Evolutionary conservation across 306 rosid species (phyloP).

Genomic region (Vachellia collinsii): DNA sequence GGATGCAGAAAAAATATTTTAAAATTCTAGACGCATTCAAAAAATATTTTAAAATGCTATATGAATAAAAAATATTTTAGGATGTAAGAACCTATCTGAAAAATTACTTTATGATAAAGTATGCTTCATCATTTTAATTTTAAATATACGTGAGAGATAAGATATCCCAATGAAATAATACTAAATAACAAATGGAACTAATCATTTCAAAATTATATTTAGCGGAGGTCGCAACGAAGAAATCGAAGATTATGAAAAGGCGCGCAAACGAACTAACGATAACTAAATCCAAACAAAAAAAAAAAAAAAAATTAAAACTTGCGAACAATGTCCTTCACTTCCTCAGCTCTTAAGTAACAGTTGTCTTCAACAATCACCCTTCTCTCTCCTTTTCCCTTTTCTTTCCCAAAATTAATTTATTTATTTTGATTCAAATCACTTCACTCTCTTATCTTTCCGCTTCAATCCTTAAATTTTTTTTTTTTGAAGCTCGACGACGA

Average conservation of each 20-base stretch:
- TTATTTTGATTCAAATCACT: not conserved
- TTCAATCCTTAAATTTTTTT: not conserved
- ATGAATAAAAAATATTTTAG: too few relatives aligned
- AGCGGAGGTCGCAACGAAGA: not conserved
- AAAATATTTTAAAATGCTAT: too few relatives aligned
- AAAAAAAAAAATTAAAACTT: slow-evolving; percentile 4
- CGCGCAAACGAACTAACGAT: slow-evolving; percentile 7
- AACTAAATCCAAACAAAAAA: not conserved
- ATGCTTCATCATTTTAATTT: too few relatives aligned
- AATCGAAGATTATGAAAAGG: not conserved
- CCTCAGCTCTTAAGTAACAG: not conserved
- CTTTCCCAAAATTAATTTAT: not conserved
- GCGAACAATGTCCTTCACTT: not conserved
- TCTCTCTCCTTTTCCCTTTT: not conserved
- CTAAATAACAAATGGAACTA: too few relatives aligned
- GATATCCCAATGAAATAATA: too few relatives aligned
- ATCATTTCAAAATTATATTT: too few relatives aligned
- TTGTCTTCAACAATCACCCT: not conserved
- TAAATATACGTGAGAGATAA: too few relatives aligned
- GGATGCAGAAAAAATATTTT: too few relatives aligned
- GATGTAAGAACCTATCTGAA: too few relatives aligned
- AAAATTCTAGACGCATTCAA: too few relatives aligned
- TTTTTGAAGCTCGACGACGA: not conserved
- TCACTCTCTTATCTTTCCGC: not conserved
- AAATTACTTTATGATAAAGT: too few relatives aligned